Evolutionary conservation across 306 rosid species (phyloP).

Genomic region (Cercis canadensis): DNA sequence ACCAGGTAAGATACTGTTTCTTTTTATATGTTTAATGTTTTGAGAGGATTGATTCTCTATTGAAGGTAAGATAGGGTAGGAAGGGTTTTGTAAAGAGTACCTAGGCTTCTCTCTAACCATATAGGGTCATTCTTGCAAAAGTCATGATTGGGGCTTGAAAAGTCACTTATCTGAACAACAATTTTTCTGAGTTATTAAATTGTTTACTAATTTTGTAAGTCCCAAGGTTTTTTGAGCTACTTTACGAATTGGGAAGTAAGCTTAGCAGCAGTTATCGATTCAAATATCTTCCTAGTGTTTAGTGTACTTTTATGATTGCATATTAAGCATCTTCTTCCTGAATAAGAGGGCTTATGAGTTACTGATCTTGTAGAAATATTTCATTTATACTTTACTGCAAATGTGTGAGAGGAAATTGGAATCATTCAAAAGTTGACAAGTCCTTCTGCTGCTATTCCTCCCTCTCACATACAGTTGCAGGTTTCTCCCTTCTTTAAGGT

Average conservation of each 20-base stretch:
- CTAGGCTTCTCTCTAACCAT: not conserved
- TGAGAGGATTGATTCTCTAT: not conserved
- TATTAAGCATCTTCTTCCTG: no score
- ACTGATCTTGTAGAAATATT: not conserved
- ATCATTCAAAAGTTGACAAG: no score
- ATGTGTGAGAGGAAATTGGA: no score
- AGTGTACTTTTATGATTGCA: no score
- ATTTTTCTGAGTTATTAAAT: not conserved
- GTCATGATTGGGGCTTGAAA: not conserved
- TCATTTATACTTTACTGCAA: not conserved
- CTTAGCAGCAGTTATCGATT: no score
- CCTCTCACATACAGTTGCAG: no score
- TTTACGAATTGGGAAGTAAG: no score
- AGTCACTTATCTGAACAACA: not conserved
- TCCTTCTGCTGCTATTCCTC: no score
- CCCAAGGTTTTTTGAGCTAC: no score
- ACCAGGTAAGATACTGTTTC: constrained; percentile 63
- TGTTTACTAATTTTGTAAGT: no score
- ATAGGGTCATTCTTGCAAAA: not conserved
- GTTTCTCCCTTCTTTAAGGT: not conserved
- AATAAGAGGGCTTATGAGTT: not conserved
- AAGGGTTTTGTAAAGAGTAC: not conserved
- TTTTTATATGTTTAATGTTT: not conserved
- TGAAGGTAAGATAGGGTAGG: not conserved
- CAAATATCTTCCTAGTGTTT: no score